A percentile compares a stretch with the other conserved stretches of the same genome.
phyloP scores from a whole-genome alignment of 176 grass and related monocot genomes.

The Tuctoria greenei region DNA sequence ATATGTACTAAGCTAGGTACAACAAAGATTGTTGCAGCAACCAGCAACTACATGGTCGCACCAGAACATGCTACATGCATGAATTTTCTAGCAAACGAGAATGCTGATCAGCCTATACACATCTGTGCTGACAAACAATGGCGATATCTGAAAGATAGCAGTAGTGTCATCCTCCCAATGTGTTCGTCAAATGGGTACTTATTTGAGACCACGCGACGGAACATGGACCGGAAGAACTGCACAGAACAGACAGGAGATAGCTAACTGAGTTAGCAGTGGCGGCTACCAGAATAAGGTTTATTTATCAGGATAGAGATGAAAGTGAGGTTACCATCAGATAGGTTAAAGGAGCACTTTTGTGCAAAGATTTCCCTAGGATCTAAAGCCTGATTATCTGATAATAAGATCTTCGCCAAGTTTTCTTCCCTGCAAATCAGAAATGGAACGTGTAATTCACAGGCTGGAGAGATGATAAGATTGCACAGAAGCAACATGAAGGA shows the following conservation, averaged over 20 bases:
- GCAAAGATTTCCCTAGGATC: constrained; percentile 63
- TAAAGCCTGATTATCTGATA: constrained; percentile 50
- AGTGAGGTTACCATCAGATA: constrained; percentile 57
- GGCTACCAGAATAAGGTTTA: background rate
- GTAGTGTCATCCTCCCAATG: constrained; percentile 17
- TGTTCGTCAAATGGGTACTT: constrained; percentile 12
- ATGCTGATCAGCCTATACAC: constrained; percentile 35
- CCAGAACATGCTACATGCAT: constrained; percentile 18
- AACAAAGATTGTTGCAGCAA: constrained; percentile 18
- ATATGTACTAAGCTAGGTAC: constrained; percentile 16
- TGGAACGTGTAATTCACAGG: constrained; percentile 17
- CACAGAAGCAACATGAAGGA: constrained; percentile 19
- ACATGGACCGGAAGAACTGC: constrained; percentile 51
- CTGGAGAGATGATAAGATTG: constrained; percentile 20
- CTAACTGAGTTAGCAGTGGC: constrained; percentile 27
- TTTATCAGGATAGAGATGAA: constrained; percentile 1
- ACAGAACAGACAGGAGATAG: constrained; percentile 13
- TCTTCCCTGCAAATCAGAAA: constrained; percentile 69
- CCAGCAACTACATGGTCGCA: background rate
- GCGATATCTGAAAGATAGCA: constrained; percentile 5
- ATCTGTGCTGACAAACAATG: constrained; percentile 15
- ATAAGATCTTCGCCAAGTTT: constrained; percentile 58
- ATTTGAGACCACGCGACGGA: constrained; percentile 37
- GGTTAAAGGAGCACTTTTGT: constrained; percentile 60
- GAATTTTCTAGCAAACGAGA: background rate